phyloP scores from a whole-genome alignment of 306 rosid genomes.

The Rosa persica region DNA sequence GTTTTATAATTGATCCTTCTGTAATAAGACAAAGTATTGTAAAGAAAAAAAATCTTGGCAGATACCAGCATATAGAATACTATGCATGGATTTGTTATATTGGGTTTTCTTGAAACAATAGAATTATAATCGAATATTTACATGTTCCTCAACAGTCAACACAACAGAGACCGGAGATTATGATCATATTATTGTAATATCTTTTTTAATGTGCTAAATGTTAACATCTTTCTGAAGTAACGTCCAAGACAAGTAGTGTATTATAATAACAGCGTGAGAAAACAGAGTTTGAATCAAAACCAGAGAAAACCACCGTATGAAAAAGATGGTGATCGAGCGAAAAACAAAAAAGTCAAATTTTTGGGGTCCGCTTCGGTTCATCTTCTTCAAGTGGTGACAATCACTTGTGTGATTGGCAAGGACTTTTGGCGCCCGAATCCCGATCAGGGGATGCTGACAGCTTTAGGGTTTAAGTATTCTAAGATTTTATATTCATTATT shows the following conservation, averaged over 20 bases:
- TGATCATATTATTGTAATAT: neutral
- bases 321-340: slow-evolving; percentile 23
- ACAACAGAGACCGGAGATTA: neutral
- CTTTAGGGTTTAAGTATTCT: slow-evolving; percentile 20
- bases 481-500: slow-evolving; percentile 13
- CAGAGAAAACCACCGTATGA: neutral
- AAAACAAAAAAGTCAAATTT: slow-evolving; percentile 43
- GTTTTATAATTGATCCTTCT: neutral
- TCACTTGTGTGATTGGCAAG: slow-evolving; percentile 25
- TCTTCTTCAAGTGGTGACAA: slow-evolving; percentile 27
- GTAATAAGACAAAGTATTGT: neutral
- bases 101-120: neutral
- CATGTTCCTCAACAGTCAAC: neutral
- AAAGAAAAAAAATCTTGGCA: neutral
- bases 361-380: slow-evolving; percentile 39
- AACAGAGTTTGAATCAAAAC: slow-evolving; percentile 26
- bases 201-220: neutral
- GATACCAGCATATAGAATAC: neutral
- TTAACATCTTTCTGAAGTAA: neutral
- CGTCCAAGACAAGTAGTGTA: slow-evolving; percentile 11
- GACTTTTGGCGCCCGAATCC: slow-evolving; percentile 44
- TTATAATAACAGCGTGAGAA: slow-evolving; percentile 7
- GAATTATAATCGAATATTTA: neutral
- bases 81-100: neutral
- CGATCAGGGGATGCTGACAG: slow-evolving; percentile 47